Conservation (phyloP, 129 eudicot genomes). For the Saposhnikovia divaricata region DNA sequence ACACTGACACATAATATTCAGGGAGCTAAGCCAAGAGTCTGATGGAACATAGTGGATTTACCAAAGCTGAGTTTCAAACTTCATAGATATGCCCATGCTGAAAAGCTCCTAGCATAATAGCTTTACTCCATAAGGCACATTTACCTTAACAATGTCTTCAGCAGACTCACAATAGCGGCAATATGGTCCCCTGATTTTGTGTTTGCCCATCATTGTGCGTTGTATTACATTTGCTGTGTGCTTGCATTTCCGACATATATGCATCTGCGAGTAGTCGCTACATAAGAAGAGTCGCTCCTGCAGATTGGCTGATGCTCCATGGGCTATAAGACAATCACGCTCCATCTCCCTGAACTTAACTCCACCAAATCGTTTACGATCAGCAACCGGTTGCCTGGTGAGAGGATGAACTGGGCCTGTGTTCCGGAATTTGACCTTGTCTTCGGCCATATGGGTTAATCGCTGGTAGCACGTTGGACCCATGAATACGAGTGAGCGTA, state of each 20-base stretch:
- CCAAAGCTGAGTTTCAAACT: slow-evolving; percentile 56
- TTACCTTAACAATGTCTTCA: slow-evolving; percentile 62
- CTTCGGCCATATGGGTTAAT: slow-evolving; percentile 79
- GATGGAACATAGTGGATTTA: slow-evolving; percentile 14
- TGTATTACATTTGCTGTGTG: slow-evolving; percentile 65
- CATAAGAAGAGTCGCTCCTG: slow-evolving; percentile 41
- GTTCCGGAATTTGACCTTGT: slow-evolving; percentile 84
- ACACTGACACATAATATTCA: neutral
- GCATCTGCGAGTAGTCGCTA: slow-evolving; percentile 79
- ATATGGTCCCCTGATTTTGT: slow-evolving; percentile 73
- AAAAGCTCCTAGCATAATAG: slow-evolving; percentile 76
- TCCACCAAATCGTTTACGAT: slow-evolving; percentile 80
- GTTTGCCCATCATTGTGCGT: slow-evolving; percentile 50
- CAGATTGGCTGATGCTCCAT: slow-evolving; percentile 67
- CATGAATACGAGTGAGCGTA: slow-evolving; percentile 58
- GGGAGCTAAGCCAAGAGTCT: neutral
- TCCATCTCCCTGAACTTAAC: slow-evolving; percentile 87
- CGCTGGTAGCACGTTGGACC: slow-evolving; percentile 93
- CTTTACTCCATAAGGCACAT: slow-evolving; percentile 87
- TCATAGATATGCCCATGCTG: slow-evolving; percentile 66
- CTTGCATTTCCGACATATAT: slow-evolving; percentile 64
- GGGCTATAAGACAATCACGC: slow-evolving; percentile 80
- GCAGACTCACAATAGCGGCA: slow-evolving; percentile 70
- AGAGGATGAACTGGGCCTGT: slow-evolving; percentile 76
- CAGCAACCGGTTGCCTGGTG: slow-evolving; percentile 86